Conservation (phyloP, 495 filamentous ascomycete genomes). For the Terfezia claveryi region DNA sequence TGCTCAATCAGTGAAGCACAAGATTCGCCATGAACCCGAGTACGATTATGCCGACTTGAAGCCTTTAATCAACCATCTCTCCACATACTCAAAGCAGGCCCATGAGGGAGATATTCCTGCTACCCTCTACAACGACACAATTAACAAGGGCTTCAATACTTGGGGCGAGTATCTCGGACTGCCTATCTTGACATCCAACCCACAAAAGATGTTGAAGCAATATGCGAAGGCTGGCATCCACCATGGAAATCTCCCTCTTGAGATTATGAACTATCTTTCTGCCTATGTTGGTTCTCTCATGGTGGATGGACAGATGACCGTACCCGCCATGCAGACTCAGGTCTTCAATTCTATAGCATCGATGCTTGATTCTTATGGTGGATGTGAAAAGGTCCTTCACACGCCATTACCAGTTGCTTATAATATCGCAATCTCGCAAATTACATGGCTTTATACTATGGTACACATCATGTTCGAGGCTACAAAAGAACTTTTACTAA, state of each 20-base stretch:
- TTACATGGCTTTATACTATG: constrained; percentile 70
- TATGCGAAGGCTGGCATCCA: constrained; percentile 29
- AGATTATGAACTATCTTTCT: constrained; percentile 51
- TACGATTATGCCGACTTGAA: constrained; percentile 47
- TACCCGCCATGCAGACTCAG: constrained; percentile 28
- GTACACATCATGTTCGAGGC: not conserved
- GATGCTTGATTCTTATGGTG: constrained; percentile 51
- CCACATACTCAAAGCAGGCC: constrained; percentile 49
- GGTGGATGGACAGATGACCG: constrained; percentile 32
- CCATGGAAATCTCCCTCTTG: constrained; percentile 55
- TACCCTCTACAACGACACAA: constrained; percentile 18
- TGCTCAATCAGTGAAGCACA: constrained; percentile 56
- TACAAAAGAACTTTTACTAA: too few relatives aligned
- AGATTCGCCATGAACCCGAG: constrained; percentile 72
- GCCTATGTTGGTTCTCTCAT: constrained; percentile 37
- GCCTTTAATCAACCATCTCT: constrained; percentile 35
- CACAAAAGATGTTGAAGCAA: constrained; percentile 46
- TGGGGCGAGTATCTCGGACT: constrained; percentile 56
- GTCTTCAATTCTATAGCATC: constrained; percentile 31
- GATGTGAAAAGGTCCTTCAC: constrained; percentile 60
- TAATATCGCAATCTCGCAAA: constrained; percentile 65
- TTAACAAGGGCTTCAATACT: constrained; percentile 24
- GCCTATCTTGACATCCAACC: constrained; percentile 48
- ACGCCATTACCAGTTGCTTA: constrained; percentile 73
- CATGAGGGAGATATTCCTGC: constrained; percentile 26